Conservation (phyloP, 1,284 basidiomycete species). For the Naganishia sp. region DNA sequence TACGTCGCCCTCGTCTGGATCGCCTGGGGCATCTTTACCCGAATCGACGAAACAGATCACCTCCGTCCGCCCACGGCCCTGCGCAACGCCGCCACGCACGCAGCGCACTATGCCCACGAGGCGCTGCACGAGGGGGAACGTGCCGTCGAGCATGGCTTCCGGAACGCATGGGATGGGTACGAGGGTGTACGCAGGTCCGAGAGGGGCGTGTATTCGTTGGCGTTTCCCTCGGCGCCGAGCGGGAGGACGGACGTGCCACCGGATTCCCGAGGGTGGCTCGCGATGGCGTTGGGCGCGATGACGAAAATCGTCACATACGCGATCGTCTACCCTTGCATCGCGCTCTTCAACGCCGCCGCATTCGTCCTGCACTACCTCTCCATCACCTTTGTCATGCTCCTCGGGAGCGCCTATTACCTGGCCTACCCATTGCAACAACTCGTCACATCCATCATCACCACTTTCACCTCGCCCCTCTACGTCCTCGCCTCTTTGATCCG, state of each 20-base stretch:
- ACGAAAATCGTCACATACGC: slow-evolving; percentile 8
- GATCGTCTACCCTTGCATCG: slow-evolving; percentile 61
- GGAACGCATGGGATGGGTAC: slow-evolving; percentile 17
- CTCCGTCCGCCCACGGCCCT: slow-evolving; percentile 12
- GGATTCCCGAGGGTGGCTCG: slow-evolving; percentile 2
- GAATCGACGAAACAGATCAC: slow-evolving; percentile 25
- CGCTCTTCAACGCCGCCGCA: slow-evolving; percentile 97
- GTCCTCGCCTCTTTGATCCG: neutral
- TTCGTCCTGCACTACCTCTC: slow-evolving; percentile 69
- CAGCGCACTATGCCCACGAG: slow-evolving; percentile 6
- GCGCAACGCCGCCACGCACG: neutral
- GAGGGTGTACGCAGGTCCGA: slow-evolving; percentile 13
- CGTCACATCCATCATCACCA: slow-evolving; percentile 1
- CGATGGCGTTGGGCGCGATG: neutral
- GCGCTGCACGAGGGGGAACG: slow-evolving; percentile 18
- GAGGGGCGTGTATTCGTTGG: slow-evolving; percentile 12
- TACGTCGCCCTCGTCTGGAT: slow-evolving; percentile 24
- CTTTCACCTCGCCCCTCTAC: slow-evolving; percentile 4
- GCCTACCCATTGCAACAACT: slow-evolving; percentile 17
- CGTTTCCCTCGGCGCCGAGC: slow-evolving; percentile 4
- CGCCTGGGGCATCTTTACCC: slow-evolving; percentile 24
- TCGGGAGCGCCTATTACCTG: slow-evolving; percentile 22
- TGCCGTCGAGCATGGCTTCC: slow-evolving; percentile 13
- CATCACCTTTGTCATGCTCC: slow-evolving; percentile 20
- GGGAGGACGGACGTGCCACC: neutral